Conservation (phyloP, 2,329 filamentous ascomycete species). For the Exophiala phaeomuriformis region DNA sequence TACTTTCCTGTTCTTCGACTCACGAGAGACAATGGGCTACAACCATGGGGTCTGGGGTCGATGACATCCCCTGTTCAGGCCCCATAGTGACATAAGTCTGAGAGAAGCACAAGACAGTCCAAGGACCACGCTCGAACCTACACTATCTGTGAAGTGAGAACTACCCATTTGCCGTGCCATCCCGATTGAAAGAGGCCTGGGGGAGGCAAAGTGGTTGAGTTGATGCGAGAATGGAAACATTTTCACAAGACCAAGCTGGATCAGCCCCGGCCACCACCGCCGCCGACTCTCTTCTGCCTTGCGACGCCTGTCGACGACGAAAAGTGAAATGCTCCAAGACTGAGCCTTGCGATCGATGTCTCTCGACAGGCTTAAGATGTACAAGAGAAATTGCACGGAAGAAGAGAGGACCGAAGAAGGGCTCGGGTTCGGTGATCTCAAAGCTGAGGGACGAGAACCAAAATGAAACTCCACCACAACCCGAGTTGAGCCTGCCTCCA, state of each 20-base stretch:
- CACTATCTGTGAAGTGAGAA: too few species aligned
- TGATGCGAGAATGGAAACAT: slow-evolving; percentile 9
- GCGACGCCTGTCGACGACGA: slow-evolving; percentile 25
- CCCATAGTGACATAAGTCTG: too few species aligned
- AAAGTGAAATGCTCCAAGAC: slow-evolving; percentile 26
- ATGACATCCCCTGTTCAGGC: too few species aligned
- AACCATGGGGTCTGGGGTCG: too few species aligned
- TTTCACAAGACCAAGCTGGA: slow-evolving; percentile 8
- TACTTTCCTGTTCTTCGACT: too few species aligned
- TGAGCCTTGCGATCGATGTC: slow-evolving; percentile 24
- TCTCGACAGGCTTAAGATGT: slow-evolving; percentile 22
- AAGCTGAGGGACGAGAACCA: slow-evolving; percentile 25
- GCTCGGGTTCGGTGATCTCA: slow-evolving; percentile 27
- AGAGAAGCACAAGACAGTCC: too few species aligned
- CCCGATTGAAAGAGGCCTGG: too few species aligned
- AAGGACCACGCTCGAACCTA: too few species aligned
- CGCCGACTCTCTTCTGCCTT: slow-evolving; percentile 21
- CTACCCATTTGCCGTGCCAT: too few species aligned
- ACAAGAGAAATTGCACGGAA: slow-evolving; percentile 26
- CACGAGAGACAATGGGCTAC: too few species aligned
- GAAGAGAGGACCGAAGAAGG: slow-evolving; percentile 28
- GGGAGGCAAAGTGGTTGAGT: background rate
- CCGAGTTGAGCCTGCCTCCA: slow-evolving; percentile 21
- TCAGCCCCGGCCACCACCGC: background rate
- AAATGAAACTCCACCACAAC: slow-evolving; percentile 8